Conservation (phyloP, 75 land plant species). For the Sequoia sempervirens region DNA sequence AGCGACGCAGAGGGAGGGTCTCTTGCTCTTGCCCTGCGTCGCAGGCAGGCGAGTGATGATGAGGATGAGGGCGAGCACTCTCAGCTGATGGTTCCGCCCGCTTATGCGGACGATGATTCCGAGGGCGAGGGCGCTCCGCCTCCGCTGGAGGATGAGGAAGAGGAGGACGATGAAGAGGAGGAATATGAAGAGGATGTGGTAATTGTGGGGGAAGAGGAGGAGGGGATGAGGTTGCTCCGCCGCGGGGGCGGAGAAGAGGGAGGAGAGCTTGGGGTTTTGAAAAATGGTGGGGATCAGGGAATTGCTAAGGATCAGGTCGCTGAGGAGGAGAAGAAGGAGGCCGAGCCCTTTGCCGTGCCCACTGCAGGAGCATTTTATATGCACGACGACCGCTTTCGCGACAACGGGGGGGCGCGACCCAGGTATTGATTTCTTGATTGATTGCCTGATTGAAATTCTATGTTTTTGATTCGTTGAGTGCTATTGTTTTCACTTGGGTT, state of each 20-base stretch:
- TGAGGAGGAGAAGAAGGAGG: conserved; percentile 61
- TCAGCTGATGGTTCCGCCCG: conserved; percentile 12
- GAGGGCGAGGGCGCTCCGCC: conserved; percentile 51
- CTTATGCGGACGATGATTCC: conserved; percentile 36
- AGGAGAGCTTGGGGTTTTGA: conserved; percentile 11
- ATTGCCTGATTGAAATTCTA: background rate
- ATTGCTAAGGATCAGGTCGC: background rate
- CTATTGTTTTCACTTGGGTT: background rate
- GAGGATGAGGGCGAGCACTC: conserved; percentile 39
- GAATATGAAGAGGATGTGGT: conserved; percentile 27
- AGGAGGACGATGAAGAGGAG: conserved; percentile 35
- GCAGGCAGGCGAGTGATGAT: conserved; percentile 67
- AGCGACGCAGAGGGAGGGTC: conserved; percentile 55
- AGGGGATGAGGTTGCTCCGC: background rate
- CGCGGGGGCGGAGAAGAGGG: conserved; percentile 29
- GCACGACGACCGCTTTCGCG: conserved; percentile 92
- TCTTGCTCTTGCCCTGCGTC: conserved; percentile 49
- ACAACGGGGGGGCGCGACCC: conserved; percentile 56
- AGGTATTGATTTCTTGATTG: conserved; percentile 28
- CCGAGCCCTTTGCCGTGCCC: conserved; percentile 86
- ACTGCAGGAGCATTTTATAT: conserved; percentile 95
- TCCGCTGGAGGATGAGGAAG: conserved; percentile 52
- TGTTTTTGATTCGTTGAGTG: too few relatives aligned
- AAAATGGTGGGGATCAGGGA: conserved; percentile 8
- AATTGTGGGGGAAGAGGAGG: conserved; percentile 20